Percentiles rank a stretch among this genome's conserved stretches.
These are phyloP conservation scores for Phycomyces blakesleeanus DNA, from an alignment of 192 early-diverging fungal species.

Conservation along the genomic window DNA sequence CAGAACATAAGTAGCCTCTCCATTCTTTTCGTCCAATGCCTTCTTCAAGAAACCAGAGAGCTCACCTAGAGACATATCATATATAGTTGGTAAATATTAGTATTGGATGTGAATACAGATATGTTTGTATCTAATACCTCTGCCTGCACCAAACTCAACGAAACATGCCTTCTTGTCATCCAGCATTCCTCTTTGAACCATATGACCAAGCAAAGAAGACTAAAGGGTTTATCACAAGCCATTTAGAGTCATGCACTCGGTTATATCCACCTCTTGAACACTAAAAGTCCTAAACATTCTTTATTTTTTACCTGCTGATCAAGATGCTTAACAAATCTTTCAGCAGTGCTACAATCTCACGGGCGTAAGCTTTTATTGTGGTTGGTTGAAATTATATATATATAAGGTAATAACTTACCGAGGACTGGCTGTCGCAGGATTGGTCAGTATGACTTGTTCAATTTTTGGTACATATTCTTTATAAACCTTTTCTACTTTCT, in stretches of 20 bases:
- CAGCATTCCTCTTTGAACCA: slow-evolving; percentile 59
- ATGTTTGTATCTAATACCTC: slow-evolving; percentile 43
- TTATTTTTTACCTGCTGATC: slow-evolving; percentile 40
- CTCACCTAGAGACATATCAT: slow-evolving; percentile 29
- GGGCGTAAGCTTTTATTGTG: background rate
- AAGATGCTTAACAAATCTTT: slow-evolving; percentile 46
- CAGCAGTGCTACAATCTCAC: slow-evolving; percentile 24
- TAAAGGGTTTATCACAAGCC: slow-evolving; percentile 13
- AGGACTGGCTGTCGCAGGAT: slow-evolving; percentile 1
- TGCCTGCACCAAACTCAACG: slow-evolving; percentile 80
- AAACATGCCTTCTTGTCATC: slow-evolving; percentile 50
- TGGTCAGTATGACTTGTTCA: slow-evolving; percentile 3
- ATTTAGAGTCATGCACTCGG: background rate
- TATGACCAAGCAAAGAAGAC: slow-evolving; percentile 79
- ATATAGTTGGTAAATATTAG: background rate
- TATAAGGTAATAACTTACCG: background rate
- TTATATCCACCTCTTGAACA: background rate
- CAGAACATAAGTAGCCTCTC: slow-evolving; percentile 51
- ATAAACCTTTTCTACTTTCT: slow-evolving; percentile 19
- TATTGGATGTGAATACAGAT: background rate
- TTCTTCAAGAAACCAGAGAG: slow-evolving; percentile 45
- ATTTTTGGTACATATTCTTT: slow-evolving; percentile 14
- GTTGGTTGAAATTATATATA: background rate
- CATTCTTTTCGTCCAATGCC: slow-evolving; percentile 38
- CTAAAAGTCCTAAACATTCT: background rate